Conservation (phyloP, 2,329 filamentous ascomycete genomes). For the Aspergillus amoenus region DNA sequence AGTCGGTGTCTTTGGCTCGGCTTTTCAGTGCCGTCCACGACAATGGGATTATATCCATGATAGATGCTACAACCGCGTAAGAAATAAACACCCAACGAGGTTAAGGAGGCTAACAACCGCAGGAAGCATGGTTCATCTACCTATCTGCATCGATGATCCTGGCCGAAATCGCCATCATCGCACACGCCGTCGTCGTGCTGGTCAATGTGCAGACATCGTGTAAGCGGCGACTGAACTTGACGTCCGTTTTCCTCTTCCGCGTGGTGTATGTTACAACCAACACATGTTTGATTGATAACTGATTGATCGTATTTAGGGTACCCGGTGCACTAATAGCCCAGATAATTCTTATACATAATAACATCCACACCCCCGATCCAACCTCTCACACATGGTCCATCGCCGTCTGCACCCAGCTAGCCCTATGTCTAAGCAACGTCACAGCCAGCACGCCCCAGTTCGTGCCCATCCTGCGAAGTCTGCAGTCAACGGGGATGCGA, state of each 20-base stretch:
- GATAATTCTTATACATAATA: not conserved
- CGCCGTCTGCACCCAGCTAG: constrained; percentile 17
- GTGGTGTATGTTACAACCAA: constrained; percentile 7
- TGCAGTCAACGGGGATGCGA: constrained; percentile 3
- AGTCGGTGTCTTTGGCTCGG: too few species aligned
- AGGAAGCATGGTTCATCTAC: not conserved
- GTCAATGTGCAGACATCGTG: constrained; percentile 23
- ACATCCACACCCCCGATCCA: constrained; percentile 14
- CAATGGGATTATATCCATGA: constrained; percentile 1
- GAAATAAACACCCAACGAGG: too few species aligned
- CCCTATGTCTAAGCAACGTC: constrained; percentile 26
- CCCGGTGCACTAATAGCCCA: not conserved
- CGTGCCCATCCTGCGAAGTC: constrained; percentile 19
- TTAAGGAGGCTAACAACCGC: too few species aligned
- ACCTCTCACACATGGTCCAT: constrained; percentile 19
- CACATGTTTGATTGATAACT: too few species aligned
- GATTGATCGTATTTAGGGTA: not conserved
- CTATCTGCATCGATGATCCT: not conserved
- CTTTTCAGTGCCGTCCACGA: not conserved
- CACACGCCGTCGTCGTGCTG: constrained; percentile 19
- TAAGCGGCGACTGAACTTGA: constrained; percentile 13
- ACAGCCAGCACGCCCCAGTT: constrained; percentile 25
- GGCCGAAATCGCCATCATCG: constrained; percentile 14
- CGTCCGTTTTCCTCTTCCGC: constrained; percentile 24
- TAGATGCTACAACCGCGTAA: not conserved